Evolutionary conservation across 2,329 filamentous ascomycete species (phyloP).

Genomic region (Claviceps sp.): DNA sequence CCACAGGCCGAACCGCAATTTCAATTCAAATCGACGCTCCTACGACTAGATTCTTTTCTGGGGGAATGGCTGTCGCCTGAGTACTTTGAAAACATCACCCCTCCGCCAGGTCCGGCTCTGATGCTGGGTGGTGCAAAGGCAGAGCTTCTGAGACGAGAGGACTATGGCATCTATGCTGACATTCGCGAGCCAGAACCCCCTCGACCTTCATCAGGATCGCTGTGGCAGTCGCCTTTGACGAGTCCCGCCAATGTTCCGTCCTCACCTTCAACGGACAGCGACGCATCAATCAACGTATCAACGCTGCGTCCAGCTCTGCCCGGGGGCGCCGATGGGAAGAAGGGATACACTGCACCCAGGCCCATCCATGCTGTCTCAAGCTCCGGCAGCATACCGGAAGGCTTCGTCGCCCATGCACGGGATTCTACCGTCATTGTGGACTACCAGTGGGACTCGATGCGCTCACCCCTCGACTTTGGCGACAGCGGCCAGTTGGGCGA

Average conservation of each 20-base stretch:
- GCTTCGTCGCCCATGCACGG: conserved; percentile 80
- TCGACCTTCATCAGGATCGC: conserved; percentile 12
- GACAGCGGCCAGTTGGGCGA: conserved; percentile 79
- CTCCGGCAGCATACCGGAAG: conserved; percentile 69
- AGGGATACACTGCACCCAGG: conserved; percentile 58
- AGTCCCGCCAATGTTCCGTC: conserved; percentile 11
- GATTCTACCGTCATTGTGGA: conserved; percentile 81
- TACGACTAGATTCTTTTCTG: conserved; percentile 83
- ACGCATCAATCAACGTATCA: conserved; percentile 15
- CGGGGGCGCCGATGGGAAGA: conserved; percentile 13
- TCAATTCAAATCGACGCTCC: conserved; percentile 40
- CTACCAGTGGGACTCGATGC: conserved; percentile 91
- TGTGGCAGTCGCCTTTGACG: conserved; percentile 21
- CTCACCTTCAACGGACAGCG: conserved; percentile 14
- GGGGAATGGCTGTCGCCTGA: conserved; percentile 91
- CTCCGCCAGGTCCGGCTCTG: conserved; percentile 70
- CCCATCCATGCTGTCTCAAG: conserved; percentile 74
- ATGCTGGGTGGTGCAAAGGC: conserved; percentile 86
- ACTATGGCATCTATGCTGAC: conserved; percentile 39
- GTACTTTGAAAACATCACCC: conserved; percentile 86
- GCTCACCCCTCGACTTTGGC: conserved; percentile 65
- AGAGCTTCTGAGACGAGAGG: conserved; percentile 65
- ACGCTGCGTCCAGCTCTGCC: conserved; percentile 23
- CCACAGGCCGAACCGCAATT: conserved; percentile 12
- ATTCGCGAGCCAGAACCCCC: conserved; percentile 10